Conservation (phyloP, 2,329 filamentous ascomycete genomes). For the Atkinsonella hypoxylon region DNA sequence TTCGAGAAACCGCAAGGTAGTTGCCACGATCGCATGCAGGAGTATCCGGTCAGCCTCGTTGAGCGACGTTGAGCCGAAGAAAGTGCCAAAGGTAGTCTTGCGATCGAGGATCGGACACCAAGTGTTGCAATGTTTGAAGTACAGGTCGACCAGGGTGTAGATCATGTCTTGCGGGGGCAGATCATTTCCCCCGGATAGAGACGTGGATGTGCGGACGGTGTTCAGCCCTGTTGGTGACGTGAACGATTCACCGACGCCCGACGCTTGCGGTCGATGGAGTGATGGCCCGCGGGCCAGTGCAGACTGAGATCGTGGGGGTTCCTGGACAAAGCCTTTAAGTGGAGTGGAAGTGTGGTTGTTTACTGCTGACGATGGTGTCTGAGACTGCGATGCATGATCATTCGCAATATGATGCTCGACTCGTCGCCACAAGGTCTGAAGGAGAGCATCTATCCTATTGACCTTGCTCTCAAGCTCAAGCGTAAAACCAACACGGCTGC, state of each 20-base stretch:
- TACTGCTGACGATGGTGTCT: slow-evolving; percentile 21
- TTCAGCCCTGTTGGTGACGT: slow-evolving; percentile 3
- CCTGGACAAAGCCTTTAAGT: slow-evolving; percentile 14
- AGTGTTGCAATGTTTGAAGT: slow-evolving; percentile 52
- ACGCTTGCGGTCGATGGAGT: slow-evolving; percentile 19
- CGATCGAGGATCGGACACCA: slow-evolving; percentile 39
- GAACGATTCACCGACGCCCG: not conserved
- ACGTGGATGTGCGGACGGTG: slow-evolving; percentile 13
- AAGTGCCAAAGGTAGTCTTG: slow-evolving; percentile 27
- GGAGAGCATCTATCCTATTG: slow-evolving; percentile 37
- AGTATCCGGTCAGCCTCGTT: slow-evolving; percentile 27
- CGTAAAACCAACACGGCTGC: slow-evolving; percentile 49
- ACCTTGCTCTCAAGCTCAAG: slow-evolving; percentile 46
- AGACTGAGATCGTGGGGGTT: slow-evolving; percentile 12
- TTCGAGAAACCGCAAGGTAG: slow-evolving; percentile 29
- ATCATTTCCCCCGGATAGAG: slow-evolving; percentile 29
- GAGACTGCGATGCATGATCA: slow-evolving; percentile 16
- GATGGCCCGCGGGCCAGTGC: slow-evolving; percentile 11
- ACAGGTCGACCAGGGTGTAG: slow-evolving; percentile 47
- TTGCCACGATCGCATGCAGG: slow-evolving; percentile 31
- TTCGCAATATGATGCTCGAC: slow-evolving; percentile 30
- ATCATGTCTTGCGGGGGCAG: slow-evolving; percentile 48
- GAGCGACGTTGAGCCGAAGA: slow-evolving; percentile 29
- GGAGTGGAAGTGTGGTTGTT: slow-evolving; percentile 23
- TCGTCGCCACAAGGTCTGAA: slow-evolving; percentile 29